Percentiles rank a stretch among this genome's conserved stretches.
phyloP scores from a whole-genome alignment of 1,284 basidiomycete species.

The Stygiomarasmius scandens region DNA sequence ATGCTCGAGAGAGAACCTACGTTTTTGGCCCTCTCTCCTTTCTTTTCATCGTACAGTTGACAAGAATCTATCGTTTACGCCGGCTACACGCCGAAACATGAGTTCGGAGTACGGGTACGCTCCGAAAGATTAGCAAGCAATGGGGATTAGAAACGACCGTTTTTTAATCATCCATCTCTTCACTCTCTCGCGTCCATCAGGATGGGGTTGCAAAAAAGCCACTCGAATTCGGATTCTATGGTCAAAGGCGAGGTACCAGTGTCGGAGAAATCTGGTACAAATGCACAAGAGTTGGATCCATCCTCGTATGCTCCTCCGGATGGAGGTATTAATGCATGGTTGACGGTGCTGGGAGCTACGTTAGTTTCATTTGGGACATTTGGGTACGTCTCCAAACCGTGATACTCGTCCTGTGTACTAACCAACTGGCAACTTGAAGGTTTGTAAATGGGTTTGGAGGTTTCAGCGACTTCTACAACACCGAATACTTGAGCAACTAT shows the following conservation, averaged over 20 bases:
- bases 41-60: too few relatives aligned
- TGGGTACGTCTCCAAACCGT: constrained; percentile 20
- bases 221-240: neutral
- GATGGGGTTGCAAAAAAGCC: neutral
- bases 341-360: constrained; percentile 25
- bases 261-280: neutral
- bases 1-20: too few relatives aligned
- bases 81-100: too few relatives aligned
- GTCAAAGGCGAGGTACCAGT: neutral
- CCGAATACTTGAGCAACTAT: constrained; percentile 27
- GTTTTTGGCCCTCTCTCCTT: too few relatives aligned
- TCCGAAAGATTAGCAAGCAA: too few relatives aligned
- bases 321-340: constrained; percentile 28
- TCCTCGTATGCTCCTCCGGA: constrained; percentile 18
- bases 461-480: constrained; percentile 29
- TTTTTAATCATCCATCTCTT: too few relatives aligned
- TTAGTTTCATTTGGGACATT: constrained; percentile 27
- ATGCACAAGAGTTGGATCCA: neutral
- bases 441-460: constrained; percentile 28
- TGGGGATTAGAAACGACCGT: too few relatives aligned
- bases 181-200: too few relatives aligned
- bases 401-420: neutral
- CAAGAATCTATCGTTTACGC: too few relatives aligned
- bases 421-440: constrained; percentile 1
- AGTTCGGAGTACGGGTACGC: too few relatives aligned